phyloP scores from a whole-genome alignment of 371 early-diverging fungal species.

The Smittium mucronatum region DNA sequence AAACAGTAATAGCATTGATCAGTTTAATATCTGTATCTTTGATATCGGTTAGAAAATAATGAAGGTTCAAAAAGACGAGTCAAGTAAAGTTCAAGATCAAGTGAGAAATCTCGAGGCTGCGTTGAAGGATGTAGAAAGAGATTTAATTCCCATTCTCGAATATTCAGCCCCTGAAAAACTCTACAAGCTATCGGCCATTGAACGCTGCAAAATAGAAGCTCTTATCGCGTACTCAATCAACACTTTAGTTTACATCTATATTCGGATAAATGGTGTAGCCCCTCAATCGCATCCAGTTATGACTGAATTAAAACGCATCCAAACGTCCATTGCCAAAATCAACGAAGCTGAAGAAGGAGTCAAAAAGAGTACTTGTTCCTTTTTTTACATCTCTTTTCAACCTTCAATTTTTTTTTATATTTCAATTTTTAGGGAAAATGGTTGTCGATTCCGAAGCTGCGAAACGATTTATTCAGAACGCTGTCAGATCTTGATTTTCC shows the following conservation, averaged over 20 bases:
- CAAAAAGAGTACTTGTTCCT: neutral
- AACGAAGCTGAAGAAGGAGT: constrained; percentile 17
- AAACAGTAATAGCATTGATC: too few relatives aligned
- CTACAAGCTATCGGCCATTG: constrained; percentile 18
- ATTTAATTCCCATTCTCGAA: constrained; percentile 19
- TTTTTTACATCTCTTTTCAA: neutral
- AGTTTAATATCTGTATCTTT: too few relatives aligned
- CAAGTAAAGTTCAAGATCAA: constrained; percentile 17
- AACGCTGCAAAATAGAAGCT: constrained; percentile 29
- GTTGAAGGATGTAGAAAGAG: constrained; percentile 16
- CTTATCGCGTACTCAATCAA: constrained; percentile 26
- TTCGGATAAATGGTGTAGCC: constrained; percentile 27
- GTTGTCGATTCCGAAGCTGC: neutral
- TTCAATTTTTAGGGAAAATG: neutral
- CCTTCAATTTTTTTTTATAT: neutral
- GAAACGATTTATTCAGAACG: neutral
- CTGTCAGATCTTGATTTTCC: too few relatives aligned
- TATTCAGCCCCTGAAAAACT: constrained; percentile 19
- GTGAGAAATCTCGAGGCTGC: constrained; percentile 21
- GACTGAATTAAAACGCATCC: constrained; percentile 27
- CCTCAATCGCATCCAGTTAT: constrained; percentile 30
- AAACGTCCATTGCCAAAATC: constrained; percentile 27
- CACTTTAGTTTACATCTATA: constrained; percentile 26
- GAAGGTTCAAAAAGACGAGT: too few relatives aligned
- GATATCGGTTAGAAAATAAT: too few relatives aligned